Base-by-base conservation (phyloP, 257 asterid species). In the Jaltomata sinuosa region DNA sequence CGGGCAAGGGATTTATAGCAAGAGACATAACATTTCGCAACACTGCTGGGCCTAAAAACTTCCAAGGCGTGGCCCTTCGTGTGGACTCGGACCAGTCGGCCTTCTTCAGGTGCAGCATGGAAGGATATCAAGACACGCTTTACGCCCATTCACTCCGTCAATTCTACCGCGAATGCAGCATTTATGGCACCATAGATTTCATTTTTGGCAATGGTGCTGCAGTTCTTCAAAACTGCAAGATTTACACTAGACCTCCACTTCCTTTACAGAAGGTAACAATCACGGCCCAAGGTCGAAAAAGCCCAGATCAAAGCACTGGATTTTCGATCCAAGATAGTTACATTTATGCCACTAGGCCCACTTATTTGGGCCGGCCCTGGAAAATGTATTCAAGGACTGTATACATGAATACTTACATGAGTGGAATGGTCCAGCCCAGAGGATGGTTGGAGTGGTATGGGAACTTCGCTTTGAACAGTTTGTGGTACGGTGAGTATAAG, bases 371-470 rank as follows among this genome's bases (percentile, higher is more conserved):
- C 77, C 65, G 98, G 85, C 99, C 99, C 0, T 96, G 99, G 98
- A 94, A 94, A 71, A 87, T 55, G 85, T 94, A 89, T 65, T 96
- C 99, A 0, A 83, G 99, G 91, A 92, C 98, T 0, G 98, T 94
- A 4, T 94, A 59, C 85, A 84, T 96, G 62, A 94, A 94, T 31
- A 92, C 97, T 3, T 96, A 92, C 82, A 88, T 96, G 98, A 94
- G 97, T 79, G 86, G 92, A 12, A 87, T 87, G 92, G 99, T 96
- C 79, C 98, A 94, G 89, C 97, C 99, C 2, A 85, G 98, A 69
- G 99, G 99, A 6, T 96, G 99, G 99, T 90, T 96, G 0, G 98
- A 94, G 84, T 96, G 99, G 99, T 88, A 88, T 3, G 99, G 98
- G 7, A 89, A 90, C 22, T 93, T 93, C 82, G 99, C 91, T 9